Conservation (phyloP, 2,329 filamentous ascomycete genomes). For the Penicillium sp. region DNA sequence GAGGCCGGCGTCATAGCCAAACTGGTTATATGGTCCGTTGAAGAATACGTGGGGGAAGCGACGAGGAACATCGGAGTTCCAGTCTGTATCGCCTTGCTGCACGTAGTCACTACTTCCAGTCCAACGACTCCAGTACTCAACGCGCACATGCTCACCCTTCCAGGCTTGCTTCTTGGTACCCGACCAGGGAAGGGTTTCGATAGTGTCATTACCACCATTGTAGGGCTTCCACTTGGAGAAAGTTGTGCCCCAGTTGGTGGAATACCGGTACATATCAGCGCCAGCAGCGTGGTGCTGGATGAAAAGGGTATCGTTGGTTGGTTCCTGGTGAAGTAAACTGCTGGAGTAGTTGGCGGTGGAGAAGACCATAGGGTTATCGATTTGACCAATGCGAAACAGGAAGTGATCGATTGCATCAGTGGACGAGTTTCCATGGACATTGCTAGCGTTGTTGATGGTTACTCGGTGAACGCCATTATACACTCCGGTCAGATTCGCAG, state of each 20-base stretch:
- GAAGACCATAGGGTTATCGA: constrained; percentile 58
- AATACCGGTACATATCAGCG: constrained; percentile 60
- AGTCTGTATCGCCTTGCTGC: constrained; percentile 53
- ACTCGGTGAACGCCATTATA: constrained; percentile 58
- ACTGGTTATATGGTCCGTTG: constrained; percentile 61
- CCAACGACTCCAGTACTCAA: constrained; percentile 60
- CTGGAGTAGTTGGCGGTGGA: constrained; percentile 56
- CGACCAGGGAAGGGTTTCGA: constrained; percentile 51
- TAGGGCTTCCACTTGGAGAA: constrained; percentile 59
- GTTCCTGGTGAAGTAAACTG: constrained; percentile 47
- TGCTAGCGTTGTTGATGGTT: constrained; percentile 53
- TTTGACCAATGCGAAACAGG: constrained; percentile 57
- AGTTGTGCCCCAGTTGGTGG: constrained; percentile 57
- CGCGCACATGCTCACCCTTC: constrained; percentile 58
- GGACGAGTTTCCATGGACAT: constrained; percentile 33
- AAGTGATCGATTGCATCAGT: constrained; percentile 57
- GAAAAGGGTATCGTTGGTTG: constrained; percentile 40
- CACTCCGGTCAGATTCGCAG: constrained; percentile 52
- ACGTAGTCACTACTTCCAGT: constrained; percentile 57
- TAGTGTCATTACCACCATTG: constrained; percentile 47
- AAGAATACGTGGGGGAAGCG: constrained; percentile 60
- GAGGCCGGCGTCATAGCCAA: constrained; percentile 59
- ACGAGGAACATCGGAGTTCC: constrained; percentile 39
- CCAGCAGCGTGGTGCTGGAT: constrained; percentile 58
- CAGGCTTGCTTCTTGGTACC: constrained; percentile 56